Percentiles rank a stretch among this genome's conserved stretches.
Evolutionary conservation across 2,329 filamentous ascomycete genomes (phyloP).

Genomic region (Monilinia vaccinii-corymbosi): DNA sequence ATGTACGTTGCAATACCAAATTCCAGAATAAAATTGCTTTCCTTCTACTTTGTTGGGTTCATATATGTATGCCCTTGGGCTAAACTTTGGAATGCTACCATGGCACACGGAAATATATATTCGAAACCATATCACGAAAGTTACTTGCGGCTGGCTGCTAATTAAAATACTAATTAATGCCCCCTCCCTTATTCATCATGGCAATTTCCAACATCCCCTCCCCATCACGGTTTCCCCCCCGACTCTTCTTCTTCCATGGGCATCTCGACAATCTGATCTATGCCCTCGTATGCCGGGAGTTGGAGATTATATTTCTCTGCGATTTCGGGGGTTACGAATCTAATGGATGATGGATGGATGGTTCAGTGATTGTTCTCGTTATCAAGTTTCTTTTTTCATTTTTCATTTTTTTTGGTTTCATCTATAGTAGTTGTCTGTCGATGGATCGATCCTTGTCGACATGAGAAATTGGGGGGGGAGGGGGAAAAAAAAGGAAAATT

Average conservation of each 20-base stretch:
- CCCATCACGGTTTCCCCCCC: conserved; percentile 33
- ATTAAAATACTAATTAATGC: too few species aligned
- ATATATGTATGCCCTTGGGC: too few species aligned
- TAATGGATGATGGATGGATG: conserved; percentile 28
- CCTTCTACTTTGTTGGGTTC: neutral
- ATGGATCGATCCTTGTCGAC: neutral
- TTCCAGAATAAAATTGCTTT: neutral
- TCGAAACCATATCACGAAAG: too few species aligned
- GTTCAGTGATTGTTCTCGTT: conserved; percentile 10
- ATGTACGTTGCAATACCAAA: neutral
- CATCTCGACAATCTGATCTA: conserved; percentile 85
- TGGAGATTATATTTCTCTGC: conserved; percentile 81
- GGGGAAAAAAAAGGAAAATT: neutral
- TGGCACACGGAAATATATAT: too few species aligned
- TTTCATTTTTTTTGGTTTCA: too few species aligned
- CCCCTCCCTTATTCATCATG: too few species aligned
- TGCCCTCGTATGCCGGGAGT: conserved; percentile 70
- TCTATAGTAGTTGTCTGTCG: too few species aligned
- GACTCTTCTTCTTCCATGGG: conserved; percentile 34
- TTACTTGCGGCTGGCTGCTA: too few species aligned
- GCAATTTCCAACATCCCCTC: too few species aligned
- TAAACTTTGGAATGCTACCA: too few species aligned
- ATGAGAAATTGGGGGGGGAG: neutral
- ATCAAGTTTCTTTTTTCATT: too few species aligned
- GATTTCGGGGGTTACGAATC: conserved; percentile 71